A percentile compares a stretch with the other conserved stretches of the same genome.
These are phyloP conservation scores for Tricharina praecox DNA, from an alignment of 495 filamentous ascomycete genomes.

Conservation along the genomic window DNA sequence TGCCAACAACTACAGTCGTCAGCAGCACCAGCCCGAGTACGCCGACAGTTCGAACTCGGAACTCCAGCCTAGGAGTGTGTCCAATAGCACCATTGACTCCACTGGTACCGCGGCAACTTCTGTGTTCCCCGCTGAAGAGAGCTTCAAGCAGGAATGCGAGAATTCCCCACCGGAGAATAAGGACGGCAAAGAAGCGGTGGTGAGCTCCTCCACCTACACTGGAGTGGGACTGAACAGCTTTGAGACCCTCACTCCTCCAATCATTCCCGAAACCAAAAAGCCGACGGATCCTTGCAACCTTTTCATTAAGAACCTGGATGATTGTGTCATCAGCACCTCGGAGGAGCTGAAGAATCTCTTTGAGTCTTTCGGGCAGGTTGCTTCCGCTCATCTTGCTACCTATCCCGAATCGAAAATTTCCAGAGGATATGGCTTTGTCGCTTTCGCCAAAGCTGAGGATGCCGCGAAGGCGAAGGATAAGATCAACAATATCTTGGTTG, in stretches of 20 bases:
- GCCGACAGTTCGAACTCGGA: not conserved
- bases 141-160: not conserved
- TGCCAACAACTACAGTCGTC: not conserved
- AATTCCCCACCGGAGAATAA: not conserved
- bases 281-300: conserved; percentile 50
- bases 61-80: not conserved
- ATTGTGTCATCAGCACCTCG: conserved; percentile 17
- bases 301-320: conserved; percentile 87
- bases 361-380: conserved; percentile 77
- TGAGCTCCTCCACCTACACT: no score
- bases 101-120: not conserved
- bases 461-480: conserved; percentile 74
- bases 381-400: conserved; percentile 81
- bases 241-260: conserved; percentile 11
- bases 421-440: conserved; percentile 96
- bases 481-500: conserved; percentile 51
- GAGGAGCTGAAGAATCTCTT: conserved; percentile 50
- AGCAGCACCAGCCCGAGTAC: no score
- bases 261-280: conserved; percentile 23
- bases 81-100: not conserved
- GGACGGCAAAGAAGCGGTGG: no score
- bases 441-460: conserved; percentile 78
- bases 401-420: conserved; percentile 72
- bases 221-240: no score
- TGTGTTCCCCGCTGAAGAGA: not conserved